A percentile compares a stretch with the other conserved stretches of the same genome.
Evolutionary conservation across 2,329 filamentous ascomycete genomes (phyloP).

Genomic region (Cercospora citrullina): DNA sequence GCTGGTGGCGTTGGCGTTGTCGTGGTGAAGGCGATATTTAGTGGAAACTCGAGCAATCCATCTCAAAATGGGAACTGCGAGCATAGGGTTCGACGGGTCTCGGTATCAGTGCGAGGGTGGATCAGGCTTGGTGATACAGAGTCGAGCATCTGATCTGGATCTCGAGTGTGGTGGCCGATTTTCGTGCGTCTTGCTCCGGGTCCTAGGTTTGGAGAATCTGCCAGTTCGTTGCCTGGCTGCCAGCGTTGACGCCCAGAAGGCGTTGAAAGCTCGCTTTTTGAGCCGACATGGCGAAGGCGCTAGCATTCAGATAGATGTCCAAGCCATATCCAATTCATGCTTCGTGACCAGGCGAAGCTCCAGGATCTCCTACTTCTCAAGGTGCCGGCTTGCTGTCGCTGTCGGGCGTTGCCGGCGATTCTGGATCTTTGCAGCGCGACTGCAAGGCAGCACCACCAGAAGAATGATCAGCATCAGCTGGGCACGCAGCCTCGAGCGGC

Average conservation of each 20-base stretch:
- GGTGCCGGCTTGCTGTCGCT: neutral
- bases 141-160: neutral
- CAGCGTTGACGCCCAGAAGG: neutral
- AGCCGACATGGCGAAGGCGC: neutral
- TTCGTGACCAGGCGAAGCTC: neutral
- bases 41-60: neutral
- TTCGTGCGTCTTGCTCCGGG: neutral
- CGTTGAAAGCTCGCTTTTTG: neutral
- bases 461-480: neutral
- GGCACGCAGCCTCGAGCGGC: constrained; percentile 6
- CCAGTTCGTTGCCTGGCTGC: neutral
- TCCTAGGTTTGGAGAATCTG: neutral
- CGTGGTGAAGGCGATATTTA: neutral
- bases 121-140: neutral
- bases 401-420: neutral
- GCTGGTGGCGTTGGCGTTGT: neutral
- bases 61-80: neutral
- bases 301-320: neutral
- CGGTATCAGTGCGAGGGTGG: neutral
- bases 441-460: neutral
- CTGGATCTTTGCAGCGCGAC: neutral
- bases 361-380: neutral
- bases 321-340: neutral
- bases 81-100: too few species aligned
- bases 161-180: neutral